Conservation (phyloP, 164 flowering plant species). For the Vitis riparia region DNA sequence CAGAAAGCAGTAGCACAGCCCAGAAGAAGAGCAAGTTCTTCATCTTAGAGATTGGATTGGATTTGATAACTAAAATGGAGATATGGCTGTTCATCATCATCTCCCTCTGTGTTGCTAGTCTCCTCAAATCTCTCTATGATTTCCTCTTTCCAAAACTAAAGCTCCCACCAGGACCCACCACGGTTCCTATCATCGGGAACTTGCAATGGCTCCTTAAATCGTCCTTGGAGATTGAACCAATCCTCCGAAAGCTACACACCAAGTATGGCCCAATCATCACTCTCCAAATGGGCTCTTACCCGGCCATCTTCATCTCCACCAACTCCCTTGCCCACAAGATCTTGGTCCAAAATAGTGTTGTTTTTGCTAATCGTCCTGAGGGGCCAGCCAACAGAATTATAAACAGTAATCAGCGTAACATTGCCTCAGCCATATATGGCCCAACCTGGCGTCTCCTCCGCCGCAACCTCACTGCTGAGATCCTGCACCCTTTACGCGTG, state of each 20-base stretch:
- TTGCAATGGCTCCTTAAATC: no score
- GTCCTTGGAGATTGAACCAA: no score
- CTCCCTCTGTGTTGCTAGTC: no score
- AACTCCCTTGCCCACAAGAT: constrained; percentile 39
- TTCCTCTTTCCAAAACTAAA: no score
- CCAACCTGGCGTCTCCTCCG: not conserved
- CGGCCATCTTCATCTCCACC: constrained; percentile 32
- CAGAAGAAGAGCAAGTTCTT: not conserved
- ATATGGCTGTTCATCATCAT: no score
- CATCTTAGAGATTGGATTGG: no score
- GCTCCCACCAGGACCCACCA: no score
- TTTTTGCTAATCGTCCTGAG: constrained; percentile 13
- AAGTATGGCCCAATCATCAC: constrained; percentile 47
- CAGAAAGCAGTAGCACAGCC: no score
- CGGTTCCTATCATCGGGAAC: no score
- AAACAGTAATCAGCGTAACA: not conserved
- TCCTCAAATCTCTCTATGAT: no score
- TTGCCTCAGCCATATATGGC: not conserved
- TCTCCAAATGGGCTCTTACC: constrained; percentile 29
- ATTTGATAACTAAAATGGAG: no score
- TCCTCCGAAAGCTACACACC: constrained; percentile 7
- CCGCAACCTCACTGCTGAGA: constrained; percentile 2
- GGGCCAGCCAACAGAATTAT: not conserved
- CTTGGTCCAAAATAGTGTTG: constrained; percentile 28
- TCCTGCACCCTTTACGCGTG: no score